These are phyloP conservation scores for Moelleriella libera DNA, from an alignment of 2,329 filamentous ascomycete species.

Conservation along the genomic window DNA sequence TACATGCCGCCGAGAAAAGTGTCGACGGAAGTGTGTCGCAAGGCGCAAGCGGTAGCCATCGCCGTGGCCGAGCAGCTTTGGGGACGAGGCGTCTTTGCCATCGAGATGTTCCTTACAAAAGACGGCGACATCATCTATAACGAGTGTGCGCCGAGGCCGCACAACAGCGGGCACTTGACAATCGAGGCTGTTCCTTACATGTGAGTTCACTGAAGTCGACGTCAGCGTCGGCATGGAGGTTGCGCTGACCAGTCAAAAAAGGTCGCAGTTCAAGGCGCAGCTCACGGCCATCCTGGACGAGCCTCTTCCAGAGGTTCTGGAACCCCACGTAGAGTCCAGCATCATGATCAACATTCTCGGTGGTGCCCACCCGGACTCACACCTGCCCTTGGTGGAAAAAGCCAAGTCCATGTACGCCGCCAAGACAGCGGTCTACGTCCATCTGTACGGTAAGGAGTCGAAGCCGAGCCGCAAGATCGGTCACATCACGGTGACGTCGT, in stretches of 20 bases:
- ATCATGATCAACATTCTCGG: slow-evolving; percentile 78
- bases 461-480: slow-evolving; percentile 89
- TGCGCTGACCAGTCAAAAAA: background rate
- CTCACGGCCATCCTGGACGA: slow-evolving; percentile 65
- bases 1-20: slow-evolving; percentile 73
- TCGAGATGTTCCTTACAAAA: slow-evolving; percentile 82
- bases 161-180: slow-evolving; percentile 91
- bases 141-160: slow-evolving; percentile 48
- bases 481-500: slow-evolving; percentile 71
- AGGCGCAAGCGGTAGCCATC: slow-evolving; percentile 63
- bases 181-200: slow-evolving; percentile 79
- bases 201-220: slow-evolving; percentile 6
- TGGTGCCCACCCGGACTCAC: slow-evolving; percentile 49
- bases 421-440: slow-evolving; percentile 44
- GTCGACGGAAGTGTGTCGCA: slow-evolving; percentile 39
- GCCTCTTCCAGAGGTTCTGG: slow-evolving; percentile 40
- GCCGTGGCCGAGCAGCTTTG: slow-evolving; percentile 67
- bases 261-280: slow-evolving; percentile 83
- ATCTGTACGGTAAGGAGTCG: slow-evolving; percentile 85
- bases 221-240: background rate
- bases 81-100: slow-evolving; percentile 88
- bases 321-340: slow-evolving; percentile 42
- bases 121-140: slow-evolving; percentile 33
- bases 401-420: slow-evolving; percentile 27
- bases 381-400: slow-evolving; percentile 34